Percentiles rank a stretch among this genome's conserved stretches.
Evolutionary conservation across 768 basidiomycete species (phyloP).

Genomic region (Tulasnella sp.): DNA sequence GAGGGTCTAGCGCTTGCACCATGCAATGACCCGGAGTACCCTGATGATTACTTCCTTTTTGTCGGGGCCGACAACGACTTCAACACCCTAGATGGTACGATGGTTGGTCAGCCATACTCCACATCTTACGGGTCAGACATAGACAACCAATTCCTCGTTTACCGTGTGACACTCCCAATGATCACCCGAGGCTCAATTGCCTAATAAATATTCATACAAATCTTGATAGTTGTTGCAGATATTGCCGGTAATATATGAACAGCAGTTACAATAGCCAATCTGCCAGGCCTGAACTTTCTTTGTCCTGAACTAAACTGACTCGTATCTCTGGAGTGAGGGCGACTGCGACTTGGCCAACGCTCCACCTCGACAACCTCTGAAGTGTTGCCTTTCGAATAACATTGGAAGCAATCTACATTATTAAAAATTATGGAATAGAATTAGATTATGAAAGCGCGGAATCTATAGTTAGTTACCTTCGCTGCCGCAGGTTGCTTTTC

Average conservation of each 20-base stretch:
- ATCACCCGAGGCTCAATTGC: constrained; percentile 28
- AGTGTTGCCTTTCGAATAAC: no score
- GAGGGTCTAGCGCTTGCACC: constrained; percentile 60
- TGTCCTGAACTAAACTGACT: neutral
- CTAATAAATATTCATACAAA: neutral
- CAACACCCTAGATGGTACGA: constrained; percentile 52
- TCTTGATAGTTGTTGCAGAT: neutral
- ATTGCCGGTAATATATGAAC: neutral
- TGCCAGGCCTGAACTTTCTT: neutral
- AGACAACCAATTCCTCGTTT: constrained; percentile 63
- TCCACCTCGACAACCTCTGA: no score
- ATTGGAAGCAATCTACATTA: no score
- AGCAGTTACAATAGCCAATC: neutral
- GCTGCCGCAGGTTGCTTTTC: no score
- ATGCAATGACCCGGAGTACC: constrained; percentile 47
- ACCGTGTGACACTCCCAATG: constrained; percentile 53
- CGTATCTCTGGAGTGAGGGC: neutral
- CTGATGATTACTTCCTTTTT: constrained; percentile 67
- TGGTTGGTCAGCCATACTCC: constrained; percentile 49
- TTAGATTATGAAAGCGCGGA: no score
- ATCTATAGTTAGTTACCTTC: no score
- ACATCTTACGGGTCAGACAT: constrained; percentile 47
- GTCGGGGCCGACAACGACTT: constrained; percentile 65
- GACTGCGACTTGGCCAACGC: no score
- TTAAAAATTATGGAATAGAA: no score